Base-by-base conservation (phyloP, 352 stramenopile genomes). In the Phytopythium helicoides region DNA sequence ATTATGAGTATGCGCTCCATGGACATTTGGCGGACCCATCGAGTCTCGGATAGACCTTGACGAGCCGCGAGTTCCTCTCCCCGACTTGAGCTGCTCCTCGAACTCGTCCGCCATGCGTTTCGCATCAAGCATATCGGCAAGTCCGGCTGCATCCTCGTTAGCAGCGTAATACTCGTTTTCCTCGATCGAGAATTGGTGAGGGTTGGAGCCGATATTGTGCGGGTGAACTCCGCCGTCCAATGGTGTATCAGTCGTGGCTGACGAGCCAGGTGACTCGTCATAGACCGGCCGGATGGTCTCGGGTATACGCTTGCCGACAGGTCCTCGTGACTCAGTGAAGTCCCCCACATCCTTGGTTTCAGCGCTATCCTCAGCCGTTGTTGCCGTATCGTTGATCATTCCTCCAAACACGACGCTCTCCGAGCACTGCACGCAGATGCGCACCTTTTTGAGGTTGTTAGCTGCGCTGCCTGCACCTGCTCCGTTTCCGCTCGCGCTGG, bases 51-150 rank as follows among this genome's bases (percentile, higher is more conserved):
- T 37, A 40, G 25, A 37, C 12, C 61, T 34, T 47, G 37, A 22
- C 44, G 53, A 34, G 7, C 37, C 15, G 21, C 50, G 23, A 3
- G 23, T 18, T 21, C 8, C 35, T 45, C 28, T 54, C 18, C 34
- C 35, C 25, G 46, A 18, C 19, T 73, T 66, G 3, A 85, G 54
- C 15, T 81, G 50, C 3, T 80, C 66, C 37, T 90, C 68, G 56
- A 88, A 88, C 58, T 86, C 75, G 6, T 61, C 59, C 37, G 88
- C 60, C 76, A 89, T 86, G 12, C 71, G 73, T 48, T 87, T 83
- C 15, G 77, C 77, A 21, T 83, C 81, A 36, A 83, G 45, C 54
- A 88, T 87, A 50, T 81, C 77, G 4, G 73, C 68, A 3, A 86
- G 54, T 9, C 60, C 76, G 15, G 58, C 54, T 0, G 47, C 62